phyloP scores from a whole-genome alignment of 108 stramenopile species.

The Skeletonema tropicum region DNA sequence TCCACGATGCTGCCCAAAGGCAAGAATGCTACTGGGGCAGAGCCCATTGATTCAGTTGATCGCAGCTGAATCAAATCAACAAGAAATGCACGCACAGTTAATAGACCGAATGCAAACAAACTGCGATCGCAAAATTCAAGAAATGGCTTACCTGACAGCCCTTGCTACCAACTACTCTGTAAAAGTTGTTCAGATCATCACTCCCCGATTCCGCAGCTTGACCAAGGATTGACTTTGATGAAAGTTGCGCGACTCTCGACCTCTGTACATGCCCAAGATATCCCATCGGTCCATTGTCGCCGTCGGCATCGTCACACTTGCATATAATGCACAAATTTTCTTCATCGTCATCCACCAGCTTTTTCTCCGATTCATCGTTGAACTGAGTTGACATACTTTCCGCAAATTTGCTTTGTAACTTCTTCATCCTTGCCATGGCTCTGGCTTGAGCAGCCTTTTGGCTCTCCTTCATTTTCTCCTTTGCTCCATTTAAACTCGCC shows the following conservation, averaged over 20 bases:
- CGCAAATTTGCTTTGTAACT: constrained; percentile 77
- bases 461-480: constrained; percentile 70
- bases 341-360: constrained; percentile 63
- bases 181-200: constrained; percentile 47
- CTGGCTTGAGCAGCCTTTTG: constrained; percentile 81
- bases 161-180: constrained; percentile 85
- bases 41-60: constrained; percentile 83
- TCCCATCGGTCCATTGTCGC: constrained; percentile 87
- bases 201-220: constrained; percentile 18
- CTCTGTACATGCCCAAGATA: constrained; percentile 90
- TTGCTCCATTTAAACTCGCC: constrained; percentile 33
- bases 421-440: constrained; percentile 81
- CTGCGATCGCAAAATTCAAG: neutral
- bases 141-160: constrained; percentile 76
- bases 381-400: constrained; percentile 70
- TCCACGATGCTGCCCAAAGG: constrained; percentile 83
- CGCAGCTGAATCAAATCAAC: constrained; percentile 56
- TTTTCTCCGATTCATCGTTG: constrained; percentile 45
- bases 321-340: constrained; percentile 90
- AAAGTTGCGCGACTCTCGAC: constrained; percentile 71
- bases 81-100: neutral
- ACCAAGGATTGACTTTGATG: constrained; percentile 44
- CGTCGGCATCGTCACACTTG: constrained; percentile 85
- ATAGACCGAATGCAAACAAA: neutral
- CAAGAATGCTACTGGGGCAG: constrained; percentile 74